A percentile compares a stretch with the other conserved stretches of the same genome.
Evolutionary conservation across 83 land plant species (phyloP).

Genomic region (Diphasiastrum complanatum): DNA sequence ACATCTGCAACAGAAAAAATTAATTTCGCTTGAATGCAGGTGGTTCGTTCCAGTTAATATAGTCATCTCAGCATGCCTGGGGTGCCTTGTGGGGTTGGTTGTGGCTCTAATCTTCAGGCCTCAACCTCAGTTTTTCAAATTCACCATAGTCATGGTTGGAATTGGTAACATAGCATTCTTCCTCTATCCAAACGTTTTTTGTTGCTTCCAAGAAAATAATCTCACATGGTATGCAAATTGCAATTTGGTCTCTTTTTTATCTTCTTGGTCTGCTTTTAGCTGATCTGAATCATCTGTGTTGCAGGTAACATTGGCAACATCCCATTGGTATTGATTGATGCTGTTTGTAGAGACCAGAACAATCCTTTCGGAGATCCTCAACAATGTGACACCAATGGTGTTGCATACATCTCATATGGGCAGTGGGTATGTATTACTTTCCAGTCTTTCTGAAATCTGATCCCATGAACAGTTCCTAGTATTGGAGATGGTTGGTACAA

Average conservation of each 20-base stretch:
- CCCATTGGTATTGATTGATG: slow-evolving; percentile 79
- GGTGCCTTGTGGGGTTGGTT: slow-evolving; percentile 65
- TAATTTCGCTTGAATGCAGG: too few species aligned
- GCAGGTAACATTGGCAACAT: slow-evolving; percentile 96
- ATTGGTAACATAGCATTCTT: slow-evolving; percentile 47
- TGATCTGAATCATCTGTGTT: background rate
- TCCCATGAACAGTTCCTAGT: background rate
- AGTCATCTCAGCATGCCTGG: slow-evolving; percentile 49
- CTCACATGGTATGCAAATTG: too few species aligned
- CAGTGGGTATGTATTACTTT: too few species aligned
- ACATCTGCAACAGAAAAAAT: background rate
- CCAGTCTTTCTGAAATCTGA: too few species aligned
- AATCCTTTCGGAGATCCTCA: slow-evolving; percentile 82
- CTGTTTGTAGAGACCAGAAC: slow-evolving; percentile 67
- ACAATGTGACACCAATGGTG: slow-evolving; percentile 56
- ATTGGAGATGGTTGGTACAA: background rate
- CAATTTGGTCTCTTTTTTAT: too few species aligned
- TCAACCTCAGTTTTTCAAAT: slow-evolving; percentile 81
- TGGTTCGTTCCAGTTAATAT: slow-evolving; percentile 97
- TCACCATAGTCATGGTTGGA: slow-evolving; percentile 83
- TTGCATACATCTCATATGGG: slow-evolving; percentile 92
- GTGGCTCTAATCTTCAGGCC: slow-evolving; percentile 68
- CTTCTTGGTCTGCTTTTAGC: too few species aligned
- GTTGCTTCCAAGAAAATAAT: background rate
- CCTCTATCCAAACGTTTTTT: background rate